Percentiles rank a stretch among this genome's conserved stretches.
These are phyloP conservation scores for Ophiostoma ulmi DNA, from an alignment of 2,329 filamentous ascomycete species.

Conservation along the genomic window DNA sequence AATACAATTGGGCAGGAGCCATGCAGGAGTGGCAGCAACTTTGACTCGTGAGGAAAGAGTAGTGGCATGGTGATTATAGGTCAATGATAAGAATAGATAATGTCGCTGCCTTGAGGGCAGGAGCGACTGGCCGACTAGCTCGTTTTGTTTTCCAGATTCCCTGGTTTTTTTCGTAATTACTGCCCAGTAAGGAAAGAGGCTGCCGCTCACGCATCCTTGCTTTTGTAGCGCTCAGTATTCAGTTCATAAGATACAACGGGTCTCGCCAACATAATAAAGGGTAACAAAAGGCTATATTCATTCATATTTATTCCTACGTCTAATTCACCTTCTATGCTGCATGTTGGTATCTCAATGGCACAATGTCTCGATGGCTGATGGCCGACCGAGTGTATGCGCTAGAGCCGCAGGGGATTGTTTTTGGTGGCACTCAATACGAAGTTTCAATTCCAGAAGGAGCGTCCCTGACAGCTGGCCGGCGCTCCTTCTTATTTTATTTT, in stretches of 20 bases:
- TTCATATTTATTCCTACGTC: background rate
- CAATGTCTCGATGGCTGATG: background rate
- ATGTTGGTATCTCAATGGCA: background rate
- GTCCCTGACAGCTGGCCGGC: background rate
- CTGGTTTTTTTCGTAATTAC: conserved; percentile 2
- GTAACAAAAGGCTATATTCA: background rate
- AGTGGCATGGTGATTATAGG: background rate
- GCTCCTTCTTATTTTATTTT: background rate
- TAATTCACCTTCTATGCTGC: too few relatives aligned
- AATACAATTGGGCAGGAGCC: background rate
- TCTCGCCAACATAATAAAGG: background rate
- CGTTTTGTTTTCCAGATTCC: background rate
- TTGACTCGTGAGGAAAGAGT: too few relatives aligned
- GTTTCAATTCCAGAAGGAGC: conserved; percentile 6
- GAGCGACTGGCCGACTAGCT: conserved; percentile 8
- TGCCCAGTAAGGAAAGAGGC: conserved; percentile 9
- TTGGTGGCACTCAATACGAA: background rate
- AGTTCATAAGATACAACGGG: too few relatives aligned
- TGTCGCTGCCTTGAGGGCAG: background rate
- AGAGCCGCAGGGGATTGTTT: conserved; percentile 5
- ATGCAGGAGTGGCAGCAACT: background rate
- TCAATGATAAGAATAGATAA: background rate
- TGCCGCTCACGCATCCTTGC: background rate
- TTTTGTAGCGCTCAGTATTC: too few relatives aligned
- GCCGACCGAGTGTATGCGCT: background rate